A percentile compares a stretch with the other conserved stretches of the same genome.
phyloP scores from a whole-genome alignment of 257 asterid species.

The Jasminum sambac region DNA sequence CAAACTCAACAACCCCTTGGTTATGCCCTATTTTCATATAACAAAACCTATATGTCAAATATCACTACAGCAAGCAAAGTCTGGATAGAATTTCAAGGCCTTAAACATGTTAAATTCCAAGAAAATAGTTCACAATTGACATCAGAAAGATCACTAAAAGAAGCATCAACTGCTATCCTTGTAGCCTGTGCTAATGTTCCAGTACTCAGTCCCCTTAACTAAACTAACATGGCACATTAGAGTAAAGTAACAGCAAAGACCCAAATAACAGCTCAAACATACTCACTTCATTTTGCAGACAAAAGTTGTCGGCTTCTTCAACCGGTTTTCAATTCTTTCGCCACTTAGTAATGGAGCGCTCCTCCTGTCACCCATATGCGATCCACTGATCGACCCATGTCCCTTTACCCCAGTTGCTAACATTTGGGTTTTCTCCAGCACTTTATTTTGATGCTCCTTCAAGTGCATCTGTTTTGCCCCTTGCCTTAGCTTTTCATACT shows the following conservation, averaged over 20 bases:
- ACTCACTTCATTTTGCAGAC: slow-evolving; percentile 99
- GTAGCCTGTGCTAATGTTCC: slow-evolving; percentile 13
- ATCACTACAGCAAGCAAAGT: slow-evolving; percentile 2
- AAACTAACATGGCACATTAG: slow-evolving; percentile 11
- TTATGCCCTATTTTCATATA: slow-evolving; percentile 14
- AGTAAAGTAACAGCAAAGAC: slow-evolving; percentile 8
- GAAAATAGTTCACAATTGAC: slow-evolving; percentile 1
- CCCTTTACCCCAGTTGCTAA: slow-evolving; percentile 74
- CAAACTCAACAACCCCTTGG: slow-evolving; percentile 5
- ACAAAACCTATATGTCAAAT: neutral
- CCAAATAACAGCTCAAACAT: slow-evolving; percentile 24
- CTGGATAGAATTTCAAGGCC: neutral
- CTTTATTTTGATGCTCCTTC: slow-evolving; percentile 77
- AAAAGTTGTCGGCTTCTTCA: slow-evolving; percentile 95
- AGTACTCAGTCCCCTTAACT: neutral
- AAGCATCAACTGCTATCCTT: neutral
- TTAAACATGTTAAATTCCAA: slow-evolving; percentile 2
- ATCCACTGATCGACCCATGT: slow-evolving; percentile 77
- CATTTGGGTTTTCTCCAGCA: slow-evolving; percentile 78
- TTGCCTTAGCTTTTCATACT: slow-evolving; percentile 78
- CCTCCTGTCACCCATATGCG: slow-evolving; percentile 82
- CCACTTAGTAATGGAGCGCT: slow-evolving; percentile 67
- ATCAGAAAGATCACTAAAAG: slow-evolving; percentile 3
- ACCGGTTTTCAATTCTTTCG: slow-evolving; percentile 79
- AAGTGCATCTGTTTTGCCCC: slow-evolving; percentile 76